Conservation (phyloP, 2,329 filamentous ascomycete genomes). For the Lizonia empirigonia region DNA sequence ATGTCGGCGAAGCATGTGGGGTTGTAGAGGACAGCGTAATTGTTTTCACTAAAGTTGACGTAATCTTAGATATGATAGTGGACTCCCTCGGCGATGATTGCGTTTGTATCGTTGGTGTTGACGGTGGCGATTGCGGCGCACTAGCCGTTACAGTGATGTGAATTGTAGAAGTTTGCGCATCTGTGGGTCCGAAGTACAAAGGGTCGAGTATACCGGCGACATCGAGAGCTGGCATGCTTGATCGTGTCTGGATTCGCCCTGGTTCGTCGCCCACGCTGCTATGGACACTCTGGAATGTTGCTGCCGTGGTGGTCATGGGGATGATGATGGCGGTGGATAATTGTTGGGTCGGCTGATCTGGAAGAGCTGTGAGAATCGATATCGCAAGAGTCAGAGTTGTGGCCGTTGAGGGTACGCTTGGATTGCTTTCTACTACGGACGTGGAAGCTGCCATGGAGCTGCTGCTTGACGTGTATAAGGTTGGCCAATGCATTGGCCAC, state of each 20-base stretch:
- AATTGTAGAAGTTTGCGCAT: not conserved
- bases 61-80: not conserved
- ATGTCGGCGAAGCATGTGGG: not conserved
- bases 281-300: not conserved
- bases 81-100: not conserved
- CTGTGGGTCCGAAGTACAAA: not conserved
- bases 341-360: not conserved
- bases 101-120: not conserved
- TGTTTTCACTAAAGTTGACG: not conserved
- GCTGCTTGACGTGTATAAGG: not conserved
- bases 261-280: not conserved
- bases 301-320: not conserved
- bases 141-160: constrained; percentile 8
- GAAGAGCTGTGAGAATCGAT: not conserved
- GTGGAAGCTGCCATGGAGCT: not conserved
- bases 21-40: not conserved
- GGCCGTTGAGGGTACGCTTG: not conserved
- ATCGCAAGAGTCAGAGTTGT: not conserved
- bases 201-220: not conserved
- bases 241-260: too few relatives aligned
- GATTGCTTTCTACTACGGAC: not conserved
- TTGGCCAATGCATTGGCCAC: too few relatives aligned
- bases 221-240: too few relatives aligned
- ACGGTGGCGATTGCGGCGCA: too few relatives aligned
- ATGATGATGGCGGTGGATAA: not conserved